Base-by-base conservation (phyloP, 2,329 filamentous ascomycete species). In the Fusarium haematococcum region DNA sequence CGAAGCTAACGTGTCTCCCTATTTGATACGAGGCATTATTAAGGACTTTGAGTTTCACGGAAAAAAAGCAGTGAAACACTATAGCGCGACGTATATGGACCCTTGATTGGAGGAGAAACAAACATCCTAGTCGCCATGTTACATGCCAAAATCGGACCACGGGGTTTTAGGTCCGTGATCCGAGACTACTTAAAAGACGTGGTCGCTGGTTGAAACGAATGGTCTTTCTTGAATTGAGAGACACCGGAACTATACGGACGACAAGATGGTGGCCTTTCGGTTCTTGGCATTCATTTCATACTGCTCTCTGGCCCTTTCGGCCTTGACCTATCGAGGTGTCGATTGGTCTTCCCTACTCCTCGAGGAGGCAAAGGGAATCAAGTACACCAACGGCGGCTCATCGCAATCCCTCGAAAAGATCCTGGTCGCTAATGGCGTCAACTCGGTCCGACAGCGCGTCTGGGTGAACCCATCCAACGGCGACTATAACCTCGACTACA, bases 331-430 rank as follows among this genome's bases (percentile, higher is more conserved):
- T 81, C 90, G 88, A 72, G 92, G 92, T 10, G 91, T 90, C 5
- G 92, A 94, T 82, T 93, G 92, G 87, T 93, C 91, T 2, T 94
- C 92, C 0, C 86, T 92, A 1, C 80, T 88, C 0, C 81, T 93
- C 8, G 89, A 93, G 76, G 92, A 94, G 79, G 83, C 85, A 3
- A 85, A 88, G 0, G 92, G 91, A 2, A 87, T 89, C 71, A 83
- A 83, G 0, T 94, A 93, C 85, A 91, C 90, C 73, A 89, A 87
- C 58, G 80, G 85, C 0, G 91, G 91, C 41, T 81, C 83, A 2
- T 81, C 83, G 0, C 84, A 90, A 67, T 81, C 89, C 0, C 84
- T 94, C 2, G 92, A 94, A 77, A 85, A 83, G 3, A 93, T 94
- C 63, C 83, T 94, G 5, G 87, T 85, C 5, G 83, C 83, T 13